Percentiles rank a stretch among this genome's conserved stretches.
phyloP scores from a whole-genome alignment of 345 rosid species.

The Eucalyptus shirleyi region DNA sequence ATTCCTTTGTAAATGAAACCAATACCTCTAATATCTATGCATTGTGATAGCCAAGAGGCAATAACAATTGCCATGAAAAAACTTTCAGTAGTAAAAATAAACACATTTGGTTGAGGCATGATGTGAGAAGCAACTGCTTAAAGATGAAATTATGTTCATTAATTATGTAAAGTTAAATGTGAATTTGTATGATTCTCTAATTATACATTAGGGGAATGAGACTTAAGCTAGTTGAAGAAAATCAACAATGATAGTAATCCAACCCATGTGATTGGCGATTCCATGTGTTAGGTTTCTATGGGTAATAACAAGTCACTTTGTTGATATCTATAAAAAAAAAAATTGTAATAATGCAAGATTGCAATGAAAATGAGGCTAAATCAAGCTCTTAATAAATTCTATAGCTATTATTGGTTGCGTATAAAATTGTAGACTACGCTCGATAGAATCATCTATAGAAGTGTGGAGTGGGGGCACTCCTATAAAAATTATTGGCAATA shows the following conservation, averaged over 20 bases:
- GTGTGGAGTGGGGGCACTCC: neutral
- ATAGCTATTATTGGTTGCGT: neutral
- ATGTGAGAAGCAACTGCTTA: neutral
- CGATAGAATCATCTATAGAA: neutral
- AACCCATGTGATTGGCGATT: neutral
- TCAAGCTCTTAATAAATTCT: neutral
- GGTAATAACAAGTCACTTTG: neutral
- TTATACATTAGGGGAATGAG: neutral
- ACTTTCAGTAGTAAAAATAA: too few relatives aligned
- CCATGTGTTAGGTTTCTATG: neutral
- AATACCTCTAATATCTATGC: neutral
- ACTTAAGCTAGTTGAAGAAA: neutral
- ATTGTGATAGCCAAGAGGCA: neutral
- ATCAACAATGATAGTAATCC: neutral
- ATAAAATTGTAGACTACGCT: neutral
- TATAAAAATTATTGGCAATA: neutral
- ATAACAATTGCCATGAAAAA: neutral
- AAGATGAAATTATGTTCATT: too few relatives aligned
- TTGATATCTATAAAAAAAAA: too few relatives aligned
- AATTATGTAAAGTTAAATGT: too few relatives aligned
- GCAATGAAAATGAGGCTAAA: neutral
- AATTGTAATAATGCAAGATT: neutral
- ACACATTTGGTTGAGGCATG: neutral
- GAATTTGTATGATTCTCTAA: neutral
- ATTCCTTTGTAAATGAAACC: neutral